Conservation (phyloP, 2,329 filamentous ascomycete species). For the Graphilbum sp. region DNA sequence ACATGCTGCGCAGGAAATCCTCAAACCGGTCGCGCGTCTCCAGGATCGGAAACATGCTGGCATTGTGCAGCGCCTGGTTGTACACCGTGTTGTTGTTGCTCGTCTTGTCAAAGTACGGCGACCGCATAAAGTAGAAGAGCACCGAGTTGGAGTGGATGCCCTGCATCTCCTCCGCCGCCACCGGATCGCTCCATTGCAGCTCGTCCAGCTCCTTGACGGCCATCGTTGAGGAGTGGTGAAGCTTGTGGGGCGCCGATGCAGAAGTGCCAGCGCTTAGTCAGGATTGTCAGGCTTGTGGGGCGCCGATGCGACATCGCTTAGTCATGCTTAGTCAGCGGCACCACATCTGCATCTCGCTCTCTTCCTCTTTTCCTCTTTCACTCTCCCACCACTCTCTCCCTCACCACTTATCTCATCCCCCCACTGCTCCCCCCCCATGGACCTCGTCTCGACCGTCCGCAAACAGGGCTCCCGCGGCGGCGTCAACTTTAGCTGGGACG, state of each 20-base stretch:
- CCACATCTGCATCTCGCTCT: too few species aligned
- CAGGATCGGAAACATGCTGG: constrained; percentile 38
- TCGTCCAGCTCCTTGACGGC: constrained; percentile 39
- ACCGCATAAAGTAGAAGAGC: constrained; percentile 51
- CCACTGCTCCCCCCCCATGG: constrained; percentile 39
- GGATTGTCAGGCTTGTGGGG: too few species aligned
- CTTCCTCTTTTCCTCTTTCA: too few species aligned
- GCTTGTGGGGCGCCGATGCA: too few species aligned
- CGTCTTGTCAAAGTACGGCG: constrained; percentile 50
- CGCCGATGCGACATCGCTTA: too few species aligned
- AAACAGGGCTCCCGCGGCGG: constrained; percentile 86
- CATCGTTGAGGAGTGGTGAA: constrained; percentile 18
- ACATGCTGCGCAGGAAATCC: constrained; percentile 44
- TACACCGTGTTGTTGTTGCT: constrained; percentile 51
- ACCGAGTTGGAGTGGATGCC: constrained; percentile 48
- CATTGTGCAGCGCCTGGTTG: constrained; percentile 45
- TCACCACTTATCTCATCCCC: neutral
- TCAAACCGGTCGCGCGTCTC: constrained; percentile 48
- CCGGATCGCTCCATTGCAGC: constrained; percentile 47
- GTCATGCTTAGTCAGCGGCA: too few species aligned
- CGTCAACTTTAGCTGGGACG: constrained; percentile 92
- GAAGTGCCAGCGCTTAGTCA: too few species aligned
- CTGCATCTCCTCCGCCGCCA: constrained; percentile 29
- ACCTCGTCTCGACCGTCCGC: constrained; percentile 80
- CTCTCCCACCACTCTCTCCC: neutral